Percentiles rank a stretch among this genome's conserved stretches.
These are phyloP conservation scores for Dimargaris xerosporica DNA, from an alignment of 192 early-diverging fungal species.

Conservation along the genomic window DNA sequence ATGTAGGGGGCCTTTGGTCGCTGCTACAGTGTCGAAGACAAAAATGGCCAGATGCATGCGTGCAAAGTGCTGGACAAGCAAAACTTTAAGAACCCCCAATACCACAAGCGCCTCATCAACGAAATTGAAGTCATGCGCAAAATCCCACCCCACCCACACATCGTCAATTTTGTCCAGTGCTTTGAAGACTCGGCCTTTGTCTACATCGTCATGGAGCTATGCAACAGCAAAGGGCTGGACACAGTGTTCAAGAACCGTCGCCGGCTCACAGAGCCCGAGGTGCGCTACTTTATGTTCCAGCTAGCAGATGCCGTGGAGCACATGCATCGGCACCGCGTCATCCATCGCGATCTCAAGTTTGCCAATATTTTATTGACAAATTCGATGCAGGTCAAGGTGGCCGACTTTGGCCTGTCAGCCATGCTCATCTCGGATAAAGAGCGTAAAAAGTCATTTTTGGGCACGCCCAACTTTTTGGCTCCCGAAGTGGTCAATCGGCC, in stretches of 20 bases:
- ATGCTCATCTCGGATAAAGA: slow-evolving; percentile 60
- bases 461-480: slow-evolving; percentile 96
- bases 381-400: slow-evolving; percentile 75
- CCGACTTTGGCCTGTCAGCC: slow-evolving; percentile 92
- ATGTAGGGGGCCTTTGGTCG: slow-evolving; percentile 78
- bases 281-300: slow-evolving; percentile 72
- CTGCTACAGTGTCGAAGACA: slow-evolving; percentile 54
- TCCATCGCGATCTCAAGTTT: slow-evolving; percentile 93
- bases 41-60: slow-evolving; percentile 36
- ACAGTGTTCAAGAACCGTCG: slow-evolving; percentile 61
- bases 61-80: slow-evolving; percentile 39
- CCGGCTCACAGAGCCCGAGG: slow-evolving; percentile 77
- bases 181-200: slow-evolving; percentile 83
- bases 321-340: slow-evolving; percentile 62
- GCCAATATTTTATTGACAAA: slow-evolving; percentile 79
- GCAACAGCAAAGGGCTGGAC: slow-evolving; percentile 62
- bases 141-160: slow-evolving; percentile 48
- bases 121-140: slow-evolving; percentile 30
- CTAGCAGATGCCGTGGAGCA: slow-evolving; percentile 63
- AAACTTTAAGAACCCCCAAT: slow-evolving; percentile 26
- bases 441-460: slow-evolving; percentile 90
- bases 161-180: slow-evolving; percentile 62
- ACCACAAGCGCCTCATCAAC: slow-evolving; percentile 27
- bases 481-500: slow-evolving; percentile 81
- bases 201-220: slow-evolving; percentile 85